These are phyloP conservation scores for Iris pallida DNA, from an alignment of 116 monocot genomes.

Conservation along the genomic window DNA sequence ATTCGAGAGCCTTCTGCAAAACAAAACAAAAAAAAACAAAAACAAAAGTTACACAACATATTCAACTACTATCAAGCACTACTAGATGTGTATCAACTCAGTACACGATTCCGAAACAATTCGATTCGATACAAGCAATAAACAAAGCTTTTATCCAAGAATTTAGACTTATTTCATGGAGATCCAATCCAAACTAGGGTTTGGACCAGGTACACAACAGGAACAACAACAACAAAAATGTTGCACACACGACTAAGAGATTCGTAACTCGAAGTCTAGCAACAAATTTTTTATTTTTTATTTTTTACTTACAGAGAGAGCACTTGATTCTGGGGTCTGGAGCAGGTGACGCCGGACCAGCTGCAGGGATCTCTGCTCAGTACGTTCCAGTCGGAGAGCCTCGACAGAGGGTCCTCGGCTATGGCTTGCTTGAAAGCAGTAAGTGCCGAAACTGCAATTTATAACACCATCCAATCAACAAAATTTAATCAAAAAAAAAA, in stretches of 20 bases:
- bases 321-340: slow-evolving; percentile 12
- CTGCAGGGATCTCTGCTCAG: slow-evolving; percentile 9
- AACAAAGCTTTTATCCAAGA: not conserved
- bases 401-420: slow-evolving; percentile 16
- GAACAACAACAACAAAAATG: no score
- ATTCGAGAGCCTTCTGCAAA: slow-evolving; percentile 43
- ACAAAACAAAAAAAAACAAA: not conserved
- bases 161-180: no score
- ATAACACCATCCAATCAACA: not conserved
- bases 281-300: not conserved
- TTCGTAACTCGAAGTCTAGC: not conserved
- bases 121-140: not conserved
- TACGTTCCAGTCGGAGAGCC: slow-evolving; percentile 18
- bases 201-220: no score
- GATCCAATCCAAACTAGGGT: no score
- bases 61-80: not conserved
- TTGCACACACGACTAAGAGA: not conserved
- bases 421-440: slow-evolving; percentile 19
- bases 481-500: not conserved
- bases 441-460: slow-evolving; percentile 16
- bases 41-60: not conserved
- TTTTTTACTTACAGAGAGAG: slow-evolving; percentile 17
- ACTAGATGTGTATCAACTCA: not conserved
- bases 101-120: not conserved
- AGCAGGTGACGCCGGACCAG: slow-evolving; percentile 22